Evolutionary conservation across 139 green algal species (phyloP).

Genomic region (Pycnococcus provasolii): DNA sequence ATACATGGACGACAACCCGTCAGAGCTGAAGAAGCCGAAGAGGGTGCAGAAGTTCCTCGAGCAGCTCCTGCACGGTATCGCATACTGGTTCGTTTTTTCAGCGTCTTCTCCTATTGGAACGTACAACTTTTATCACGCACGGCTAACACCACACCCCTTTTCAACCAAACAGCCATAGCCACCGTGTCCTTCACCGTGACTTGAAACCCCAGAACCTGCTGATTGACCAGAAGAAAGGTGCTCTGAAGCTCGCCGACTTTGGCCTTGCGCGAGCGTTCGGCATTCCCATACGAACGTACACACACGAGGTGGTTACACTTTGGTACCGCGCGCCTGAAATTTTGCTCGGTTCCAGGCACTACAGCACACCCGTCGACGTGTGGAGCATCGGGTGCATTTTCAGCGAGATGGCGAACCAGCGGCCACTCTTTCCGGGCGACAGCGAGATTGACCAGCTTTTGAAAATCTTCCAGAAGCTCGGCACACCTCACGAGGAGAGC

Average conservation of each 20-base stretch:
- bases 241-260: constrained; percentile 97
- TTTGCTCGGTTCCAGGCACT: constrained; percentile 83
- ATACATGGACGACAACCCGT: constrained; percentile 69
- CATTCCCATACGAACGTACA: constrained; percentile 88
- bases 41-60: too few species aligned
- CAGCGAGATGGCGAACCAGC: constrained; percentile 79
- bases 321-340: constrained; percentile 97
- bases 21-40: background rate
- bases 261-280: constrained; percentile 87
- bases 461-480: constrained; percentile 36
- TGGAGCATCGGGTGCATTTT: constrained; percentile 98
- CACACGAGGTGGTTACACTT: constrained; percentile 95
- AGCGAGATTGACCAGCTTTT: constrained; percentile 51
- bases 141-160: too few species aligned
- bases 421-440: constrained; percentile 67
- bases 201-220: constrained; percentile 97
- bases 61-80: too few species aligned
- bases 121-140: too few species aligned
- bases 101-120: too few species aligned
- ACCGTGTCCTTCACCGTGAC: constrained; percentile 80
- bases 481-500: constrained; percentile 32
- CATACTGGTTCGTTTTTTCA: too few species aligned
- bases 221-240: constrained; percentile 66
- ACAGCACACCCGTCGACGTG: constrained; percentile 91
- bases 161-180: constrained; percentile 3